Percentiles rank a stretch among this genome's conserved stretches.
phyloP scores from a whole-genome alignment of 78 protist genomes.

The Salpingoeca rosetta region DNA sequence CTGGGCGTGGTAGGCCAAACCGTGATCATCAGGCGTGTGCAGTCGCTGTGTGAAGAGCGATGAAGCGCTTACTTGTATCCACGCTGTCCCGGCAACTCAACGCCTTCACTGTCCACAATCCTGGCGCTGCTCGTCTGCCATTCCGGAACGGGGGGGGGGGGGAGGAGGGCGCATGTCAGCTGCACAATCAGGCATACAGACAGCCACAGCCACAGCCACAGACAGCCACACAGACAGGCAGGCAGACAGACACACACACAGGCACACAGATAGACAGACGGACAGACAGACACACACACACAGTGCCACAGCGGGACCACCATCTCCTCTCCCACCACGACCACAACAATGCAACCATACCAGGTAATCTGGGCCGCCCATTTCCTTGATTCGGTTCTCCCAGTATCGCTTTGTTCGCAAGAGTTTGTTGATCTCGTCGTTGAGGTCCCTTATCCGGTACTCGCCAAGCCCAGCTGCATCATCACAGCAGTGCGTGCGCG shows the following conservation, averaged over 20 bases:
- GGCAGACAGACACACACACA: neutral
- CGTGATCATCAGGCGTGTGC: neutral
- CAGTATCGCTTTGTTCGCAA: conserved; percentile 79
- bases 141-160: neutral
- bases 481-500: neutral
- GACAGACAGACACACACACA: conserved; percentile 1
- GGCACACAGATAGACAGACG: neutral
- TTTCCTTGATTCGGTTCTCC: conserved; percentile 80
- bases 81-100: conserved; percentile 8
- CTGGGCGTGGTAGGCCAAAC: neutral
- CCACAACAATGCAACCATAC: neutral
- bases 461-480: conserved; percentile 75
- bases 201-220: too few species aligned
- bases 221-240: too few species aligned
- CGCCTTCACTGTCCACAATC: neutral
- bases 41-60: neutral
- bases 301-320: neutral
- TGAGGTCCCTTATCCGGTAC: conserved; percentile 80
- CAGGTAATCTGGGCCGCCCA: conserved; percentile 77
- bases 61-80: conserved; percentile 26
- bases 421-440: conserved; percentile 88
- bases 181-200: neutral
- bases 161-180: neutral
- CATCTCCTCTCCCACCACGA: neutral
- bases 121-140: neutral